Percentiles rank a stretch among this genome's conserved stretches.
These are phyloP conservation scores for Suillus occidentalis DNA, from an alignment of 768 basidiomycete species.

Conservation along the genomic window DNA sequence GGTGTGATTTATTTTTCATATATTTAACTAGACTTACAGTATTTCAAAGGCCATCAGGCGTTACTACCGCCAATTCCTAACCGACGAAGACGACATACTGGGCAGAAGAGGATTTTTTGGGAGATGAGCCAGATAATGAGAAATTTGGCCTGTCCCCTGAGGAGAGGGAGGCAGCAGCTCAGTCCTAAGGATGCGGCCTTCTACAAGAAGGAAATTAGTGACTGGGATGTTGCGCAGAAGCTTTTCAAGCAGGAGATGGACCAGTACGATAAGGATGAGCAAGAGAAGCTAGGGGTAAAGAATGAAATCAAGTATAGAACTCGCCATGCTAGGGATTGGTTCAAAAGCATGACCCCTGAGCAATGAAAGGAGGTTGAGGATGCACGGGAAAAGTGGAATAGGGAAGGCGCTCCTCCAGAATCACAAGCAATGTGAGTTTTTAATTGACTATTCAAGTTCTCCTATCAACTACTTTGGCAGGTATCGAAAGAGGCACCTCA, in stretches of 20 bases:
- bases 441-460: not conserved
- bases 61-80: not conserved
- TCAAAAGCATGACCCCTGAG: not conserved
- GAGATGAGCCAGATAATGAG: not conserved
- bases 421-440: not conserved
- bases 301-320: constrained; percentile 1
- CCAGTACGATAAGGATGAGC: not conserved
- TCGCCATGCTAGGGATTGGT: not conserved
- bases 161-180: not conserved
- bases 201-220: not conserved
- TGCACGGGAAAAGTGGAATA: not conserved
- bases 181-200: not conserved
- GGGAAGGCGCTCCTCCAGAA: not conserved
- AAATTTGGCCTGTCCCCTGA: not conserved
- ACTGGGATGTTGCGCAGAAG: not conserved
- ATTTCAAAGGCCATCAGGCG: not conserved
- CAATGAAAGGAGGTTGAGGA: not conserved
- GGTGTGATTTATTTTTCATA: not conserved
- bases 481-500: constrained; percentile 1
- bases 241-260: not conserved
- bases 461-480: not conserved
- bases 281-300: not conserved
- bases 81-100: not conserved
- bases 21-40: not conserved
- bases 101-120: not conserved